phyloP scores from a whole-genome alignment of 257 asterid species.

The Gentiana straminea region DNA sequence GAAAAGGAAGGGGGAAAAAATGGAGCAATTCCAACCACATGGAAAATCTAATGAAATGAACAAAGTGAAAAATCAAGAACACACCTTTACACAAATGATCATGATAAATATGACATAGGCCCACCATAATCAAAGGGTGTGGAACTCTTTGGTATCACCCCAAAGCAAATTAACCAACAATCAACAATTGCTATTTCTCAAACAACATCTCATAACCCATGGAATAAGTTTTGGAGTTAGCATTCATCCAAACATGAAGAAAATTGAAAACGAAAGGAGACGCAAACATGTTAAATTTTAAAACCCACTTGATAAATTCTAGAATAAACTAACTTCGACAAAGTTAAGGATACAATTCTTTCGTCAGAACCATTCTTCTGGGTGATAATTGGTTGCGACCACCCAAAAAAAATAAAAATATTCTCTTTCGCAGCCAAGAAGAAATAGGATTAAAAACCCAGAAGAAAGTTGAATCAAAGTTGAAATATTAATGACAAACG shows the following conservation, averaged over 20 bases:
- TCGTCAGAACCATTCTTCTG: constrained; percentile 59
- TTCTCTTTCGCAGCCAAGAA: not conserved
- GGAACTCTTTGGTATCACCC: not conserved
- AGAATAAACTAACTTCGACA: not conserved
- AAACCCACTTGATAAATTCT: constrained; percentile 3
- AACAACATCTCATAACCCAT: not conserved
- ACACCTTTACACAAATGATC: not conserved
- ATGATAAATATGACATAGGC: too few species aligned
- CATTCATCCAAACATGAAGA: not conserved
- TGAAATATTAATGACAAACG: not conserved
- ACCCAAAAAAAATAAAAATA: not conserved
- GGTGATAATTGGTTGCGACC: constrained; percentile 1
- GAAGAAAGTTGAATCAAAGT: not conserved
- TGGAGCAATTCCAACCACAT: not conserved
- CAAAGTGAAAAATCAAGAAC: not conserved
- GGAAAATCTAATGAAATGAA: too few species aligned
- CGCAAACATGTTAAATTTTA: not conserved
- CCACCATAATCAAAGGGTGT: too few species aligned
- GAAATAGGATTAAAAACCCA: constrained; percentile 1
- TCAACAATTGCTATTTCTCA: not conserved
- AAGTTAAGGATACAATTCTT: constrained; percentile 77
- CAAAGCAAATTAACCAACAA: not conserved
- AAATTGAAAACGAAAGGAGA: not conserved
- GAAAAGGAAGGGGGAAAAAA: not conserved
- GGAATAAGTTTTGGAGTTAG: not conserved